Evolutionary conservation across 352 stramenopile genomes (phyloP), one percentile per base, ranked within the genome.

Genomic region (Phytopythium vexans): DNA sequence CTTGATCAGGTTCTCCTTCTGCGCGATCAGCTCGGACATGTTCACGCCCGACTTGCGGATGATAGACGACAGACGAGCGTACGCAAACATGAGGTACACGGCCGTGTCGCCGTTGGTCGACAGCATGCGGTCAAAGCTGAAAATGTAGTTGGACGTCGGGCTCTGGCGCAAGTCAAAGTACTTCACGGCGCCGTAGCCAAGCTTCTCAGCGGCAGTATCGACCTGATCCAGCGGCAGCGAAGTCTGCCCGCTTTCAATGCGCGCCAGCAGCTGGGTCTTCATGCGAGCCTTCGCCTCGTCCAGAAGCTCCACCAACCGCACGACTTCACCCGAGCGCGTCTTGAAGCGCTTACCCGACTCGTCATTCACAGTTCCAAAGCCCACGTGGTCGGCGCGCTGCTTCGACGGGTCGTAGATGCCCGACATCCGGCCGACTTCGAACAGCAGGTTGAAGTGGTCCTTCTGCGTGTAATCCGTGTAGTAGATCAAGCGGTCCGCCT

Each of bases 111-210:
- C 98, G 62, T 97, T 98, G 4, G 95, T 98, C 67, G 97, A 97
- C 37, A 99, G 87, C 98, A 99, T 99, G 58, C 92, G 85, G 82
- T 99, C 97, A 66, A 99, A 99, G 58, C 88, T 98, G 72, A 99
- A 99, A 50, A 96, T 89, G 81, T 99, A 99, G 69, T 98, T 98
- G 54, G 94, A 98, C 39, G 93, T 96, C 11, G 96, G 97, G 64
- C 98, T 97, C 66, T 99, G 91, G 52, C 95, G 91, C 55, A 99
- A 80, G 72, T 99, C 98, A 75, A 99, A 99, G 82, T 99, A 99
- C 84, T 99, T 99, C 52, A 99, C 96, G 11, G 96, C 97, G 49
- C 97, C 97, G 68, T 99, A 99, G 50, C 97, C 97, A 56, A 99
- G 92, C 52, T 95, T 93, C 58, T 96, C 89, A 8, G 97, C 97